phyloP scores from a whole-genome alignment of 163 green algal genomes.

The Scenedesmus sp. region DNA sequence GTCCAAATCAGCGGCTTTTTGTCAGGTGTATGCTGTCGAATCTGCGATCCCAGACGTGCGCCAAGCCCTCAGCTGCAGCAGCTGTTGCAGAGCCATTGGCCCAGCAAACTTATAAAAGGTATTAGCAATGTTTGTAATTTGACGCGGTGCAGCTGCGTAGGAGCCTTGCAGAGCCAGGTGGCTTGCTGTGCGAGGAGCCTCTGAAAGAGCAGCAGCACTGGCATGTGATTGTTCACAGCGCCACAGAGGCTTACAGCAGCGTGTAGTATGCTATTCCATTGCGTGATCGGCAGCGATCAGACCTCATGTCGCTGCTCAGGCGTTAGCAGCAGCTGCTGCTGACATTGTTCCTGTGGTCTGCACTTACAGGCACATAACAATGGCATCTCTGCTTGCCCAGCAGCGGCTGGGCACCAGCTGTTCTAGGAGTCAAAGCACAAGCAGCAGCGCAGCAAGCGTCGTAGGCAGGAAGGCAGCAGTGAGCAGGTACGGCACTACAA shows the following conservation, averaged over 20 bases:
- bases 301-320: not conserved
- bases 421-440: not conserved
- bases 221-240: not conserved
- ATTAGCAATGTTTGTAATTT: not conserved
- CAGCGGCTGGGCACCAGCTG: slow-evolving; percentile 35
- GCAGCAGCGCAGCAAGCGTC: slow-evolving; percentile 15
- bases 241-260: not conserved
- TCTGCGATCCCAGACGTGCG: not conserved
- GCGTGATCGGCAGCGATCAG: not conserved
- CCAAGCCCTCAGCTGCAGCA: not conserved
- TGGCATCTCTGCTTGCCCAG: slow-evolving; percentile 39
- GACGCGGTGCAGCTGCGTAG: not conserved
- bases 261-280: not conserved
- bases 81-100: slow-evolving; percentile 17
- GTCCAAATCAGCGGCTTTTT: not conserved
- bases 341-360: not conserved
- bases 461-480: slow-evolving; percentile 12
- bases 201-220: slow-evolving; percentile 5
- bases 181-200: not conserved
- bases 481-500: slow-evolving; percentile 23
- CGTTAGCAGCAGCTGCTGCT: not conserved
- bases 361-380: not conserved
- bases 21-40: not conserved
- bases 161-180: not conserved
- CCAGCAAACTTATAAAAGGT: slow-evolving; percentile 12